phyloP scores from a whole-genome alignment of 257 asterid genomes.

The Solanum medicagineum region DNA sequence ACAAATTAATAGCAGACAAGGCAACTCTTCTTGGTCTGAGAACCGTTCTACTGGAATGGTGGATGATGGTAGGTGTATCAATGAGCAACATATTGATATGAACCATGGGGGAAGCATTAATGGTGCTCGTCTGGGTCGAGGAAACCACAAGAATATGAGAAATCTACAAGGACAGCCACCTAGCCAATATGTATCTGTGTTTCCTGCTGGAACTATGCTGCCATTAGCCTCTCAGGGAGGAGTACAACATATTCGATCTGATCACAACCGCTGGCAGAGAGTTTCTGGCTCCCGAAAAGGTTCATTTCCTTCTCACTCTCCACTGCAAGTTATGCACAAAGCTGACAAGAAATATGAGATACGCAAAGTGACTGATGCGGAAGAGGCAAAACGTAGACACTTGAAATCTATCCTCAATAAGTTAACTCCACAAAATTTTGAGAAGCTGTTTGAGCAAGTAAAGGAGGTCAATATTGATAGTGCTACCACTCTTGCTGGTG shows the following conservation, averaged over 20 bases:
- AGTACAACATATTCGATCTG: conserved; percentile 2
- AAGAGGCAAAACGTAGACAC: conserved; percentile 24
- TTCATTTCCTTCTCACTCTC: conserved; percentile 2
- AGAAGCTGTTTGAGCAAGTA: conserved; percentile 25
- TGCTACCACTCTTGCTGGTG: conserved; percentile 14
- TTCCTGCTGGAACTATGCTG: background rate
- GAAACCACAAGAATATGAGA: conserved; percentile 3
- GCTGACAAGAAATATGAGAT: conserved; percentile 22
- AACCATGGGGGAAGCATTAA: background rate
- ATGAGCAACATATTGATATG: background rate
- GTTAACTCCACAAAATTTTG: conserved; percentile 32
- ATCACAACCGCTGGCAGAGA: conserved; percentile 9
- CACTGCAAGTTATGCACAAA: conserved; percentile 19
- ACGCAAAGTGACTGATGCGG: conserved; percentile 15
- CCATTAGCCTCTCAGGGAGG: conserved; percentile 1
- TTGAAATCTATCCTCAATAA: conserved; percentile 26
- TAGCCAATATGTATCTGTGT: background rate
- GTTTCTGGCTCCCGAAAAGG: conserved; percentile 1
- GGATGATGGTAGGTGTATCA: conserved; percentile 13
- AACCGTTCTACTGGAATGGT: background rate
- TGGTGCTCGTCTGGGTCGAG: conserved; percentile 8
- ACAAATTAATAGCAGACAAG: background rate
- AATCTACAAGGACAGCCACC: conserved; percentile 5
- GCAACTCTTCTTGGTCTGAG: background rate
- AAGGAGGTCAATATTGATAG: conserved; percentile 19